A percentile compares a stretch with the other conserved stretches of the same genome.
Evolutionary conservation across 305 asterid species (phyloP).

Genomic region (Salvia sclarea): DNA sequence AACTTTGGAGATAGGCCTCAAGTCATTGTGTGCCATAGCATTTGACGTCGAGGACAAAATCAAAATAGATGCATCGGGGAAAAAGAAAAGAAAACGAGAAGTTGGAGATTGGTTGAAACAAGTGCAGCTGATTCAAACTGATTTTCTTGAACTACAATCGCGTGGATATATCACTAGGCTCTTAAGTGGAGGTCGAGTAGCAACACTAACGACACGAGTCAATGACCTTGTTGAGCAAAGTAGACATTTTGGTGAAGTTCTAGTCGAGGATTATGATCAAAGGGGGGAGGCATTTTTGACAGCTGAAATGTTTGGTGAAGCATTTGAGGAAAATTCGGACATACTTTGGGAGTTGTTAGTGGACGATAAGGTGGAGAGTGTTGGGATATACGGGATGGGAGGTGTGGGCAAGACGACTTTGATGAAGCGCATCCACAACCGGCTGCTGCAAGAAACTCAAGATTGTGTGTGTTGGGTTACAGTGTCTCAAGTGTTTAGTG

Average conservation of each 20-base stretch:
- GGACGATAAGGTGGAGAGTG: constrained; percentile 18
- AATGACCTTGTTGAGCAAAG: constrained; percentile 1
- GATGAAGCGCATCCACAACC: constrained; percentile 21
- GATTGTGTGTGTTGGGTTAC: constrained; percentile 24
- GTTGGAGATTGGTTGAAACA: constrained; percentile 28
- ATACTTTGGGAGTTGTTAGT: background rate
- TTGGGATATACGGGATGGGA: constrained; percentile 28
- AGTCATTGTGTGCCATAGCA: constrained; percentile 15
- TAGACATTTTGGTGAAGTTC: constrained; percentile 26
- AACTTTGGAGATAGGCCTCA: constrained; percentile 16
- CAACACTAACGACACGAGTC: background rate
- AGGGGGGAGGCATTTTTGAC: constrained; percentile 10
- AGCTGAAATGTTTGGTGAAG: background rate
- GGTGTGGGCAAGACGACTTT: constrained; percentile 28
- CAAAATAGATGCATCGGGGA: constrained; percentile 12
- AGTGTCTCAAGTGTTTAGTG: background rate
- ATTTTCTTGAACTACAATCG: background rate
- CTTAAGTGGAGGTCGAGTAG: constrained; percentile 8
- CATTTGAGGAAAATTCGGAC: constrained; percentile 20
- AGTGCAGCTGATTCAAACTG: constrained; percentile 3
- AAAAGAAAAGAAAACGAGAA: constrained; percentile 32
- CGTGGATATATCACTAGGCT: background rate
- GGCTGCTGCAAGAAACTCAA: background rate
- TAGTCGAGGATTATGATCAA: background rate
- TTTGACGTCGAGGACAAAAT: constrained; percentile 21